Evolutionary conservation across 1,284 basidiomycete genomes (phyloP).

Genomic region (Ganoderma lingzhi): DNA sequence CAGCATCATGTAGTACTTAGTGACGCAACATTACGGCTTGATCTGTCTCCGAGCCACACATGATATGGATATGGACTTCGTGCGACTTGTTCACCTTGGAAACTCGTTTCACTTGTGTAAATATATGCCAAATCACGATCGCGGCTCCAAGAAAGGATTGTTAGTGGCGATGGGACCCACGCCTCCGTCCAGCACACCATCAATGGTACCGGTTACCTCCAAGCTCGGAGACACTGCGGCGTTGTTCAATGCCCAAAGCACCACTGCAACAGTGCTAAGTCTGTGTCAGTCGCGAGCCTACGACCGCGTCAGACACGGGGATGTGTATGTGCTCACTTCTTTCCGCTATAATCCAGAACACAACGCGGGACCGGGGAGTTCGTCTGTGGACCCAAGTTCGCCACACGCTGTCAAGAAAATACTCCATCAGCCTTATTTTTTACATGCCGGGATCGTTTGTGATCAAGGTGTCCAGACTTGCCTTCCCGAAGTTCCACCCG

Average conservation of each 20-base stretch:
- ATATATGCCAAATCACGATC: background rate
- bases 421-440: background rate
- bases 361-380: conserved; percentile 84
- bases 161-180: conserved; percentile 63
- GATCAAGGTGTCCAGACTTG: conserved; percentile 36
- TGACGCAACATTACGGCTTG: no score
- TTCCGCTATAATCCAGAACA: conserved; percentile 73
- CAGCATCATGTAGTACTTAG: no score
- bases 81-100: background rate
- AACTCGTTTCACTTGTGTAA: background rate
- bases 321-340: conserved; percentile 61
- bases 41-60: no score
- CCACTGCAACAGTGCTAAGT: conserved; percentile 72
- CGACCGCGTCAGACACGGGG: background rate
- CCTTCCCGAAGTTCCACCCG: conserved; percentile 91
- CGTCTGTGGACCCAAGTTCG: conserved; percentile 63
- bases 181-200: conserved; percentile 70
- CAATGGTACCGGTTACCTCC: conserved; percentile 62
- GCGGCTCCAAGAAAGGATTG: conserved; percentile 61
- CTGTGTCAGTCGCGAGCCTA: background rate
- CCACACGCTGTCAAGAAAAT: conserved; percentile 40
- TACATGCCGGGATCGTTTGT: no score
- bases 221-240: conserved; percentile 60
- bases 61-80: no score
- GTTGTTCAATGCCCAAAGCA: conserved; percentile 71